These are phyloP conservation scores for Aureobasidium melanogenum DNA, from an alignment of 2,329 filamentous ascomycete species.

Conservation along the genomic window DNA sequence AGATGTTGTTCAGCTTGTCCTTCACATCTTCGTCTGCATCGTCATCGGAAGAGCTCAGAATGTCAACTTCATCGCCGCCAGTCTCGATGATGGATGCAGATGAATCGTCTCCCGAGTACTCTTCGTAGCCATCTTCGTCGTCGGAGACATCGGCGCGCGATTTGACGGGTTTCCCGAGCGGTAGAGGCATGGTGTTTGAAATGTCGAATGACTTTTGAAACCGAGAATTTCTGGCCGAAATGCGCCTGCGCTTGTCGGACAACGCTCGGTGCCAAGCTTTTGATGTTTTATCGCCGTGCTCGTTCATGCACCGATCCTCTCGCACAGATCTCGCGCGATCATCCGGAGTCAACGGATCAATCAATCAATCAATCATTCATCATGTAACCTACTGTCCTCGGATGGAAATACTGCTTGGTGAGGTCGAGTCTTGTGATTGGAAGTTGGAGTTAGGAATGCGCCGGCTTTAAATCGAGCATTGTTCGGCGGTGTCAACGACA, in stretches of 20 bases:
- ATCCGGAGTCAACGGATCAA: background rate
- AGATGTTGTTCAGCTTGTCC: constrained; percentile 51
- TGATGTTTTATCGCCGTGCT: background rate
- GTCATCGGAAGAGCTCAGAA: constrained; percentile 12
- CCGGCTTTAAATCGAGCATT: background rate
- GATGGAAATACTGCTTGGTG: no score
- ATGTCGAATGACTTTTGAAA: background rate
- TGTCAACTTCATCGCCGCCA: constrained; percentile 21
- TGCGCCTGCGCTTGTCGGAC: background rate
- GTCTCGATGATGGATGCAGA: constrained; percentile 33
- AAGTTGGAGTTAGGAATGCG: background rate
- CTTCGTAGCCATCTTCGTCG: constrained; percentile 13
- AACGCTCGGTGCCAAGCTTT: background rate
- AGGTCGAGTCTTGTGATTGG: background rate
- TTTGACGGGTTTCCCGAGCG: constrained; percentile 16
- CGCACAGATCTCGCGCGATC: background rate
- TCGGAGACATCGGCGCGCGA: constrained; percentile 11
- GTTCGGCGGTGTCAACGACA: background rate
- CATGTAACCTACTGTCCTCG: background rate
- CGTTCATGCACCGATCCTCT: background rate
- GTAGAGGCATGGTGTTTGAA: constrained; percentile 14
- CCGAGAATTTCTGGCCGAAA: constrained; percentile 2
- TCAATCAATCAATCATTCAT: background rate
- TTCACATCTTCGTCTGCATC: constrained; percentile 31
- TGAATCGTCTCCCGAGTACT: constrained; percentile 29